These are phyloP conservation scores for Atractiella rhizophila DNA, from an alignment of 768 basidiomycete species.

Conservation along the genomic window DNA sequence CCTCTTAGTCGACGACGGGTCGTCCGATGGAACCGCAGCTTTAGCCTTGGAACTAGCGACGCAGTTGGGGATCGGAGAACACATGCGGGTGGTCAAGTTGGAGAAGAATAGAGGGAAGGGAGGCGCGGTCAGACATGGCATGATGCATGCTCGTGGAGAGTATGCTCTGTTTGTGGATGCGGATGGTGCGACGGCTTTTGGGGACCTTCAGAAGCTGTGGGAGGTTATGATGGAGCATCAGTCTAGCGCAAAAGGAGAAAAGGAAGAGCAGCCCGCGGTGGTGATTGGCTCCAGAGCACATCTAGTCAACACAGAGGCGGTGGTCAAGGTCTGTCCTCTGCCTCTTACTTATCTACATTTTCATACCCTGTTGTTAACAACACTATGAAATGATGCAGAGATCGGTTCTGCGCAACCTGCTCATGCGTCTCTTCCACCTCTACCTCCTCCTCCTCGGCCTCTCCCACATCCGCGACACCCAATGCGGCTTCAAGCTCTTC, in stretches of 20 bases:
- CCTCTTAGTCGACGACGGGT: constrained; percentile 74
- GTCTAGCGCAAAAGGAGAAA: constrained; percentile 10
- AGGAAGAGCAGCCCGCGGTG: constrained; percentile 28
- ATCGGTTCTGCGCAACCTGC: constrained; percentile 59
- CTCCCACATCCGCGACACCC: constrained; percentile 72
- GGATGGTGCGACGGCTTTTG: constrained; percentile 71
- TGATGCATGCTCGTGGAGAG: constrained; percentile 51
- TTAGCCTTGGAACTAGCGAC: constrained; percentile 40
- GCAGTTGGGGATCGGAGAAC: constrained; percentile 25
- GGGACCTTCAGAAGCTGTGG: constrained; percentile 60
- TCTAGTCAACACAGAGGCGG: constrained; percentile 69
- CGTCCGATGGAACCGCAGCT: constrained; percentile 43
- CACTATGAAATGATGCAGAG: constrained; percentile 32
- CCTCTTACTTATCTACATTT: not conserved
- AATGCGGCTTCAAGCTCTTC: constrained; percentile 93
- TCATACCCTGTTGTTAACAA: not conserved
- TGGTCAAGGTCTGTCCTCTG: constrained; percentile 48
- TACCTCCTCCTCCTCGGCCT: constrained; percentile 71
- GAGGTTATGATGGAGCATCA: constrained; percentile 33
- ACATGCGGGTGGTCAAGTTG: constrained; percentile 35
- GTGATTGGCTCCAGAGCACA: constrained; percentile 72
- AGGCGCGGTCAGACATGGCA: constrained; percentile 68
- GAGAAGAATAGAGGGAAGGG: constrained; percentile 72
- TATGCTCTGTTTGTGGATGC: constrained; percentile 78
- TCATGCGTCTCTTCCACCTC: constrained; percentile 83